Evolutionary conservation across 2,329 filamentous ascomycete genomes (phyloP).

Genomic region (Thielaviopsis populi): DNA sequence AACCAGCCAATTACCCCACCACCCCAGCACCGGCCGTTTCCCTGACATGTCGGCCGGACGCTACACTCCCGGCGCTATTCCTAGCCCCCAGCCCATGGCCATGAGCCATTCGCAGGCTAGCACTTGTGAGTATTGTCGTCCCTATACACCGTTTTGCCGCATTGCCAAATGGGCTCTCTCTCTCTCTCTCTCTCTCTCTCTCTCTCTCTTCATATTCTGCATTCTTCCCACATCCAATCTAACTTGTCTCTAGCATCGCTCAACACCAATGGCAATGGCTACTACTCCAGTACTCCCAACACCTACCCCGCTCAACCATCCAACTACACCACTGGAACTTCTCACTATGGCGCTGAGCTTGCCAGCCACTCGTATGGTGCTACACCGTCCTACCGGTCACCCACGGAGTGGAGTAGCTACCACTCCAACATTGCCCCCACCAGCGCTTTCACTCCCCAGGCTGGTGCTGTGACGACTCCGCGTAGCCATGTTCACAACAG

Average conservation of each 20-base stretch:
- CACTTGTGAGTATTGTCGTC: neutral
- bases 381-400: neutral
- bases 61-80: neutral
- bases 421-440: neutral
- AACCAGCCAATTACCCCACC: neutral
- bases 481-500: constrained; percentile 3
- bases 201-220: neutral
- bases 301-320: neutral
- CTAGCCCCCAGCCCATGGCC: neutral
- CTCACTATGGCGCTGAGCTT: neutral
- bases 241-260: neutral
- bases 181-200: accelerated
- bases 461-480: neutral
- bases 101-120: neutral
- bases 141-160: no score
- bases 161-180: no score
- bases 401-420: neutral
- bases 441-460: neutral
- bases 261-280: neutral
- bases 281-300: neutral
- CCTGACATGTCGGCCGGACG: neutral
- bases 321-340: neutral
- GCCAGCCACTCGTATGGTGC: neutral
- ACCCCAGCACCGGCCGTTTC: neutral
- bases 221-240: neutral